Evolutionary conservation across 2,329 filamentous ascomycete species (phyloP), one percentile per base, ranked within the genome.

Genomic region (Scytalidium lignicola): DNA sequence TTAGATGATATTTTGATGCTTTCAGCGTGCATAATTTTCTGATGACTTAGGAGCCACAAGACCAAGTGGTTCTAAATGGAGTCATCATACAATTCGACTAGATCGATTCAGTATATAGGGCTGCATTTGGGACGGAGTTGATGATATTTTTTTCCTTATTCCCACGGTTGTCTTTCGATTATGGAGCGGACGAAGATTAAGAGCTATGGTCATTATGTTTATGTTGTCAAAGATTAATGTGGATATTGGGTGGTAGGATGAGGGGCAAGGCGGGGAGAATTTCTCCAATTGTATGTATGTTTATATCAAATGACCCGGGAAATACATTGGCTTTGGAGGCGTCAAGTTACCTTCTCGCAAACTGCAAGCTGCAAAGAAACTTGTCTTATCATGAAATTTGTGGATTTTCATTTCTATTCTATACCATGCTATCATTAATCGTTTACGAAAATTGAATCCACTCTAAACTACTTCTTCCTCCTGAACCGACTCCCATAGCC

Each of bases 401-500:
- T 50, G 17, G 26, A n/a, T n/a, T n/a, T n/a, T n/a, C n/a, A n/a
- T n/a, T 41, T 23, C 12, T 21, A 39, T 43, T 19, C 41, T 41
- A 37, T 42, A 9, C n/a, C 23, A 37, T 37, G 32, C 15, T 15
- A 17, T 37, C 32, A 37, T 37, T 15, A 37, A 15, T 8, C 6
- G 23, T 26, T 9, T 17, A 37, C 5, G 15, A 7, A 37, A 13
- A 37, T 37, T 17, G n/a, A 17, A 7, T 15, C 4, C 32, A 9
- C 32, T 37, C 32, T 37, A 37, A 37, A 21, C 43, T 53, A 71
- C 53, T 63, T 68, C 59, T 74, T 72, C 53, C 81, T 70, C 49
- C 80, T 72, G 62, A 84, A 85, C 47, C 73, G 73, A 63, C 79
- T 82, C 50, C 76, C 76, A 60, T 74, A 70, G 2, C 72, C 77